Base-by-base conservation (phyloP, 176 grass and related monocot genomes). In the Oryza rufipogon region DNA sequence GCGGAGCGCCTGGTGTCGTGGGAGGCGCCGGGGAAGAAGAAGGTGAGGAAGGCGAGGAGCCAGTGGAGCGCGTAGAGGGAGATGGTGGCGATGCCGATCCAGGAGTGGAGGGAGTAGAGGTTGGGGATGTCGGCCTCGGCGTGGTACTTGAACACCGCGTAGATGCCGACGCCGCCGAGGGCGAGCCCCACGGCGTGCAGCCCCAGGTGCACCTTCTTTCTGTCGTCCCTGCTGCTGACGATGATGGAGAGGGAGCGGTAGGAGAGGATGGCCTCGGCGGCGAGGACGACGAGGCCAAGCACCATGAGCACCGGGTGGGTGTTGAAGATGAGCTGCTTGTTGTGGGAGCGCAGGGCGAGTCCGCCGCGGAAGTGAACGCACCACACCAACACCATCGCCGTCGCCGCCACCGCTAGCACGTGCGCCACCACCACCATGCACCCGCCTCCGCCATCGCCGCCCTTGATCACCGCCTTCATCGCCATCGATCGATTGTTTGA, bases 71-170 rank as follows among this genome's bases (percentile, higher is more conserved):
- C 95, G 86, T 95, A 97, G 38, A 97, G 84, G 11, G 61, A 51
- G 72, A 97, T 38, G 47, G 92, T 80, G 56, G 72, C 68, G 52
- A 93, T 64, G 22, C 95, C 95, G 36, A 90, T 16, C 95, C 95
- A 97, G 14, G 95, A 89, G 75, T 97, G 95, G 30, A 97, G 70
- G n/a, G 90, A 91, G 87, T 97, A 97, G 79, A 97, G 76, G 78
- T 95, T 87, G 14, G 83, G 77, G 85, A 97, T 95, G 26, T 39
- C 71, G 19, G 75, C 83, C 47, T 97, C 92, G 1, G 86, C 89
- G 84, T 97, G 95, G 79, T 38, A 97, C 75, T 93, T 95, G 88
- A 97, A 93, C 6, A 90, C 92, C 2, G 91, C 88, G 45, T 92
- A 94, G 26, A 94, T 73, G 70, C 92, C 95, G 9, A 93, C 19